Conservation (phyloP, 1,284 basidiomycete species). For the Naganishia sp. region DNA sequence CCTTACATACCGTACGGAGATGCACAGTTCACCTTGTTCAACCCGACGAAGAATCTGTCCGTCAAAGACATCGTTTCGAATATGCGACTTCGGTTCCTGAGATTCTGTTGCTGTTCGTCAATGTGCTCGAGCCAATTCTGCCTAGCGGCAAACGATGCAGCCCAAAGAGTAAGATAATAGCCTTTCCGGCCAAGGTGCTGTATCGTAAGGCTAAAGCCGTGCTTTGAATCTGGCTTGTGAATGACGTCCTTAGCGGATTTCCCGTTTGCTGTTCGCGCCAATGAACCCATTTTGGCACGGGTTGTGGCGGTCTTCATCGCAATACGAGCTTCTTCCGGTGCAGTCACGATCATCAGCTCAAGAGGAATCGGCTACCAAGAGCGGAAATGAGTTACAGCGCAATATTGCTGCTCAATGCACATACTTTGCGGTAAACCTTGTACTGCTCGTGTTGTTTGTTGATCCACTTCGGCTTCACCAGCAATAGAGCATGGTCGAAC, state of each 20-base stretch:
- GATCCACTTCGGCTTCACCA: slow-evolving; percentile 85
- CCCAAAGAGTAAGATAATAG: slow-evolving; percentile 92
- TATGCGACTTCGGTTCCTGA: slow-evolving; percentile 80
- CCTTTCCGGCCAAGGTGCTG: slow-evolving; percentile 89
- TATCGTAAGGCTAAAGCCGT: slow-evolving; percentile 89
- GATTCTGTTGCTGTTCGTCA: slow-evolving; percentile 79
- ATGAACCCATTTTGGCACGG: slow-evolving; percentile 51
- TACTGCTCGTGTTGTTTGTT: slow-evolving; percentile 83
- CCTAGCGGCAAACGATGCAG: slow-evolving; percentile 78
- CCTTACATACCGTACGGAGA: slow-evolving; percentile 81
- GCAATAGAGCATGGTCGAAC: slow-evolving; percentile 94
- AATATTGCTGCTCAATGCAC: slow-evolving; percentile 43
- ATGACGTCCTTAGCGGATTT: slow-evolving; percentile 43
- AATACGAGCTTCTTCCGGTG: slow-evolving; percentile 68
- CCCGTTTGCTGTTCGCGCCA: slow-evolving; percentile 36
- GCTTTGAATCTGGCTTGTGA: slow-evolving; percentile 71
- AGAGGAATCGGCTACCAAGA: slow-evolving; percentile 81
- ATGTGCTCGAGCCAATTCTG: slow-evolving; percentile 95
- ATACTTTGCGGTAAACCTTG: slow-evolving; percentile 88
- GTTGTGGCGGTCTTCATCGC: slow-evolving; percentile 48
- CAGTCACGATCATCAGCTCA: slow-evolving; percentile 83
- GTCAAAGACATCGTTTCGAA: slow-evolving; percentile 85
- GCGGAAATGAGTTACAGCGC: neutral
- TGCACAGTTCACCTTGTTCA: slow-evolving; percentile 87
- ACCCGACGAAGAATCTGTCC: slow-evolving; percentile 81